A percentile compares a stretch with the other conserved stretches of the same genome.
Conservation (phyloP, 2,329 filamentous ascomycete genomes). For the Penicillium sp. region DNA sequence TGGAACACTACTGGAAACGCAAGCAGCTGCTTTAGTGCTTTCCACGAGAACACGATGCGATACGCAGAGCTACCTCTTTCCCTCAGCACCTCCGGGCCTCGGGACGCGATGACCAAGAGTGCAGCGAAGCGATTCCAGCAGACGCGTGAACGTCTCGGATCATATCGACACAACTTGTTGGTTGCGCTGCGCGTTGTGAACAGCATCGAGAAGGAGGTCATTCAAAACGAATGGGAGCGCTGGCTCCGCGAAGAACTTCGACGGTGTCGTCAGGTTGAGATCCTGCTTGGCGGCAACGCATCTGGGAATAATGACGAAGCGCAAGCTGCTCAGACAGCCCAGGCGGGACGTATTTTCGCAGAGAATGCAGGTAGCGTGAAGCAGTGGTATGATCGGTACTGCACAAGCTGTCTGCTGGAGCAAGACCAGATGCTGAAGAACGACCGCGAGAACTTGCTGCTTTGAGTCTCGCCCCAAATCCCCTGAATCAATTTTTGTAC, state of each 20-base stretch:
- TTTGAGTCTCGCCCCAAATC: conserved; percentile 9
- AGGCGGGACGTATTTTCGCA: conserved; percentile 29
- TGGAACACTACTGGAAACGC: conserved; percentile 28
- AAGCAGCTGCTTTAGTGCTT: conserved; percentile 44
- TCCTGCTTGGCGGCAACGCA: conserved; percentile 40
- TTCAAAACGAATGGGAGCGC: conserved; percentile 87
- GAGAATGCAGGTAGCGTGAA: conserved; percentile 47
- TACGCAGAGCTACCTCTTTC: conserved; percentile 31
- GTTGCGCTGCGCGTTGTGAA: conserved; percentile 91
- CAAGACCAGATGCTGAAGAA: conserved; percentile 29
- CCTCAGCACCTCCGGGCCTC: conserved; percentile 26
- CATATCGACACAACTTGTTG: conserved; percentile 83
- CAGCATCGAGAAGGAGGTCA: conserved; percentile 78
- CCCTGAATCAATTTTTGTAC: neutral
- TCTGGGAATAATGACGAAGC: conserved; percentile 21
- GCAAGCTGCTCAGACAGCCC: conserved; percentile 19
- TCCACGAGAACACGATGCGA: conserved; percentile 42
- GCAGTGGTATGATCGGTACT: conserved; percentile 61
- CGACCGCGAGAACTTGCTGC: conserved; percentile 21
- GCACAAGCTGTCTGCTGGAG: conserved; percentile 57
- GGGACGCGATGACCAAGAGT: conserved; percentile 32
- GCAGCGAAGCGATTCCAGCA: conserved; percentile 63
- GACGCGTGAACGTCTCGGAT: conserved; percentile 77
- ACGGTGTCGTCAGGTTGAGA: conserved; percentile 66
- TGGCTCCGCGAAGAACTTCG: conserved; percentile 80